Evolutionary conservation across 805 yeast genomes (phyloP).

Genomic region (Sugiyamaella lignohabitans): DNA sequence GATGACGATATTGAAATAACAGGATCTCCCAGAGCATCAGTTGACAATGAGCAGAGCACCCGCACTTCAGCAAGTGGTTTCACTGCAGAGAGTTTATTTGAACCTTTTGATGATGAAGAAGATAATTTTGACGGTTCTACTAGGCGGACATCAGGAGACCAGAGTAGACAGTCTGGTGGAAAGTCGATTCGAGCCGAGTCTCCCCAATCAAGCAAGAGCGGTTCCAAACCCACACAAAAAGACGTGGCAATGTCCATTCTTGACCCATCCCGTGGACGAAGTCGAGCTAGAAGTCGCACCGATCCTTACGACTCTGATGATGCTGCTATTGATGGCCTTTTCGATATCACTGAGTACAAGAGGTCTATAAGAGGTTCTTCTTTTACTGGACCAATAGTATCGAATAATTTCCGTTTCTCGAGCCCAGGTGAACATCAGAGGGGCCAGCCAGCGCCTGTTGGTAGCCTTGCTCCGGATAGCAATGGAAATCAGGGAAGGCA

Average conservation of each 20-base stretch:
- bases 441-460: not conserved
- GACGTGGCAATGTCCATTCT: not conserved
- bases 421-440: not conserved
- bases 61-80: not conserved
- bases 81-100: slow-evolving; percentile 8
- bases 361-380: slow-evolving; percentile 11
- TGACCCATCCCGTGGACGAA: not conserved
- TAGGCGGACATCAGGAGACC: too few relatives aligned
- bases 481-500: slow-evolving; percentile 10
- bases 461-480: slow-evolving; percentile 5
- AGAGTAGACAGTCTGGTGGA: not conserved
- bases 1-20: slow-evolving; percentile 1
- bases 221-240: not conserved
- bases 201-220: not conserved
- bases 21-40: not conserved
- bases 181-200: not conserved
- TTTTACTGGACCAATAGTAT: slow-evolving; percentile 7
- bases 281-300: slow-evolving; percentile 2
- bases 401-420: slow-evolving; percentile 1
- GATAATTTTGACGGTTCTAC: too few relatives aligned
- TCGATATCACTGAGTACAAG: slow-evolving; percentile 8
- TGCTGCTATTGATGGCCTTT: not conserved
- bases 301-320: slow-evolving; percentile 1
- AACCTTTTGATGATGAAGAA: slow-evolving; percentile 4
- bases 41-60: not conserved